Base-by-base conservation (phyloP, 2,329 filamentous ascomycete genomes). In the Arthrobotrys musiformis region DNA sequence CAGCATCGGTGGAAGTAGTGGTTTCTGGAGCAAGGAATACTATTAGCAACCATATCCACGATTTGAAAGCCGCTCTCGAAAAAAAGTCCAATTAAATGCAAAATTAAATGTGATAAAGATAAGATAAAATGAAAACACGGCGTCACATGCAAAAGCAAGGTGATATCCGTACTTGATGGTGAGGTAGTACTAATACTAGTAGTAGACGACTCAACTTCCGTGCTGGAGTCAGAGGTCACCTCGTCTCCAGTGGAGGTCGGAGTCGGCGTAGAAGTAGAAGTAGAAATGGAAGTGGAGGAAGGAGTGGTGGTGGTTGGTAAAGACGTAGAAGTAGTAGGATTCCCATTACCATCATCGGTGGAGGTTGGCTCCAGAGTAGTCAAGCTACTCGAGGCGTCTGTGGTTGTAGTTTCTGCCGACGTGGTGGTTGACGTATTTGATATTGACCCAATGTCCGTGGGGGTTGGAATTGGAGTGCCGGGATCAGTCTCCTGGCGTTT, bases 401-500 rank as follows among this genome's bases (percentile, higher is more conserved):
- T 48, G 1, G 63, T 60, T 7, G 61, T 66, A 17, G 69, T 67
- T 28, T 62, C 61, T 17, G 54, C 44, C 30, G 54, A 28, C 15
- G 56, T 17, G 0, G 70, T 69, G 6, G 64, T 62, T 28, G 70
- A 56, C 22, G 63, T 54, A 42, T 75, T 69, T n/a, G 60, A 61
- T 37, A 50, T 44, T 17, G 30, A 17, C 7, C 17, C 6, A 22
- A 62, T 13, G 7, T 54, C 48, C 30, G 40, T 50, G 64, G 64
- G 66, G 4, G 26, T 13, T 40, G 28, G 42, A 13, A 48, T 52
- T 15, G 72, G 35, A 24, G 62, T 61, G 46, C 48, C 35, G 4
- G 50, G 60, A 35, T 66, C 56, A 5, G 46, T 17, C 19, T 66
- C 64, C 64, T 76, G 72, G 28, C 72, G 72, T 76, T 52, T 69